Conservation (phyloP, 2,329 filamentous ascomycete genomes). For the Scedosporium minutisporum region DNA sequence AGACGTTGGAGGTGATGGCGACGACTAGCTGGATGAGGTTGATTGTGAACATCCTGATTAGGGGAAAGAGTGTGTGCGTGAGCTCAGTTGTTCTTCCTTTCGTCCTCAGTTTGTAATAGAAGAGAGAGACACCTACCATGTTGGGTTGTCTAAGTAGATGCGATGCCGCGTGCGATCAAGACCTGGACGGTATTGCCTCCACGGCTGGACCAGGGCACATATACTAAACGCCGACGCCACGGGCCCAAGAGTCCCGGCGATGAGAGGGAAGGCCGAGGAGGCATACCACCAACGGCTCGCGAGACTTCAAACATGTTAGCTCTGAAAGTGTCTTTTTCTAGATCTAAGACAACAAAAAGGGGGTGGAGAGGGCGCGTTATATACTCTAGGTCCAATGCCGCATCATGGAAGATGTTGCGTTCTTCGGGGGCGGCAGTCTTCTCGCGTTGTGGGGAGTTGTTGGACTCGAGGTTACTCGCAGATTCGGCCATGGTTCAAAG, state of each 20-base stretch:
- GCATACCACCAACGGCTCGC: conserved; percentile 55
- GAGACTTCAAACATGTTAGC: not conserved
- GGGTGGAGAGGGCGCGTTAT: too few relatives aligned
- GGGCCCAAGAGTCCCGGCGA: conserved; percentile 76
- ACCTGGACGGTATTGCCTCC: conserved; percentile 52
- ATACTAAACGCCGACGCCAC: conserved; percentile 84
- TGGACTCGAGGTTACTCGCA: too few relatives aligned
- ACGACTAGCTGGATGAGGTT: conserved; percentile 71
- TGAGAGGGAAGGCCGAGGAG: conserved; percentile 60
- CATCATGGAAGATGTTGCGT: too few relatives aligned
- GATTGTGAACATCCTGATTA: conserved; percentile 53
- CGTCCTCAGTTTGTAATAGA: not conserved
- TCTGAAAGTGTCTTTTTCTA: not conserved
- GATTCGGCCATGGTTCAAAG: too few relatives aligned
- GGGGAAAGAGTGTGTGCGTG: not conserved
- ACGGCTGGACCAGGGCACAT: conserved; percentile 71
- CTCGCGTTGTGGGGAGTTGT: too few relatives aligned
- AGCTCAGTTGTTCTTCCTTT: not conserved
- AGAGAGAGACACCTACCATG: conserved; percentile 41
- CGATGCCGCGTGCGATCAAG: conserved; percentile 39
- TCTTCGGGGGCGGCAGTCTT: too few relatives aligned
- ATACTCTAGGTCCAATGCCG: too few relatives aligned
- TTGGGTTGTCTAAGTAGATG: conserved; percentile 48
- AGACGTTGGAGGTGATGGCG: conserved; percentile 70
- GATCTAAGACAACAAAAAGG: too few relatives aligned